Evolutionary conservation across 2,329 filamentous ascomycete genomes (phyloP).

Genomic region (Clarireedia homoeocarpa): DNA sequence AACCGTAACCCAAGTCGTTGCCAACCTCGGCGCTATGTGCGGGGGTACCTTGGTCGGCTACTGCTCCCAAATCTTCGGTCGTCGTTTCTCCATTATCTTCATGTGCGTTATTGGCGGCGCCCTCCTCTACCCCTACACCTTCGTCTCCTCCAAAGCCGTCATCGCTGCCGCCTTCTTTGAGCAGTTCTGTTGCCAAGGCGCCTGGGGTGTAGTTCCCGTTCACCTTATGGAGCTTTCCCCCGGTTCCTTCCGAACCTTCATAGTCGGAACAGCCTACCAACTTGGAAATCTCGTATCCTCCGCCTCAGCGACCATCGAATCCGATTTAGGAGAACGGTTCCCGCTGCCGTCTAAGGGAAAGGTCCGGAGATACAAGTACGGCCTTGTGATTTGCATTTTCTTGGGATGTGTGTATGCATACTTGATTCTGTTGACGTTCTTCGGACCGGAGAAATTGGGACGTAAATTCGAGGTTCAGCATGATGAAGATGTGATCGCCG

Average conservation of each 20-base stretch:
- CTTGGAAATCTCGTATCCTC: constrained; percentile 68
- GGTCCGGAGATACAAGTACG: constrained; percentile 60
- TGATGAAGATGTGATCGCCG: constrained; percentile 6
- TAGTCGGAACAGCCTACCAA: constrained; percentile 67
- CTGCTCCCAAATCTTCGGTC: constrained; percentile 60
- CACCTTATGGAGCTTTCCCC: constrained; percentile 69
- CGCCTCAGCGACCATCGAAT: constrained; percentile 69
- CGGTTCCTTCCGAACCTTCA: constrained; percentile 60
- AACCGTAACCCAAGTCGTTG: constrained; percentile 64
- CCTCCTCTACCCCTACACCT: constrained; percentile 77
- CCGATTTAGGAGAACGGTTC: constrained; percentile 66
- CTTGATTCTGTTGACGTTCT: constrained; percentile 6
- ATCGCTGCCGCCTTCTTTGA: constrained; percentile 81
- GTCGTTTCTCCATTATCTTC: constrained; percentile 59
- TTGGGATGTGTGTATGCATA: constrained; percentile 47
- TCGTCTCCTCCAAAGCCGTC: constrained; percentile 51
- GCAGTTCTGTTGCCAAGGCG: constrained; percentile 71
- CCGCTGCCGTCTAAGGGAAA: constrained; percentile 52
- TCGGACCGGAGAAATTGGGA: constrained; percentile 5
- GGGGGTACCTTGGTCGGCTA: constrained; percentile 64
- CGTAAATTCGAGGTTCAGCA: constrained; percentile 9
- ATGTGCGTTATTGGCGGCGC: constrained; percentile 62
- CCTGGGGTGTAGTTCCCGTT: constrained; percentile 67
- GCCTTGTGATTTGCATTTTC: constrained; percentile 82
- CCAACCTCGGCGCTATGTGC: constrained; percentile 61